A percentile compares a stretch with the other conserved stretches of the same genome.
These are phyloP conservation scores for Xylariaceae sp. DNA, from an alignment of 2,329 filamentous ascomycete genomes.

Conservation along the genomic window DNA sequence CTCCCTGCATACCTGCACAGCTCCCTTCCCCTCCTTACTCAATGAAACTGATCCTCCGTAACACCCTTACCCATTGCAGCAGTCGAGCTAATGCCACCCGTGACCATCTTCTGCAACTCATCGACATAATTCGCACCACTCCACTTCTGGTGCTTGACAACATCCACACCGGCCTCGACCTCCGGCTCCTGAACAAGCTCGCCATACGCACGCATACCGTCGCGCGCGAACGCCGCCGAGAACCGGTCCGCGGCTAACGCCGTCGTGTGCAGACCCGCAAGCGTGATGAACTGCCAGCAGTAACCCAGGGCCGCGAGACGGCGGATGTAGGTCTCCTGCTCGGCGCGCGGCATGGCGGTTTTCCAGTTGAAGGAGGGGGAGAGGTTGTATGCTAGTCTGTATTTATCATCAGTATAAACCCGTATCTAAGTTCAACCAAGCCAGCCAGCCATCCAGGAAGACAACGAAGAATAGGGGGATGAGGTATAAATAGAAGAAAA, in stretches of 20 bases:
- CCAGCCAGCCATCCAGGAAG: neutral
- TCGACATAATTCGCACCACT: constrained; percentile 91
- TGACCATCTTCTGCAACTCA: constrained; percentile 94
- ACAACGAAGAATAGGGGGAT: neutral
- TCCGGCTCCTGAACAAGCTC: constrained; percentile 97
- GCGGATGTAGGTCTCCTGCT: constrained; percentile 96
- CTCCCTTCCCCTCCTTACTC: neutral
- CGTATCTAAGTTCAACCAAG: neutral
- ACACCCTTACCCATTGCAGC: constrained; percentile 97
- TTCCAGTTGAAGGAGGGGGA: constrained; percentile 99
- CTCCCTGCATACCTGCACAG: neutral
- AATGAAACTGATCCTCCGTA: constrained; percentile 93
- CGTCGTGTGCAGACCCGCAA: constrained; percentile 92
- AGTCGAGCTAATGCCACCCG: constrained; percentile 83
- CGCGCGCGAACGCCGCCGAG: constrained; percentile 69
- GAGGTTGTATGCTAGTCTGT: constrained; percentile 91
- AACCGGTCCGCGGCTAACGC: constrained; percentile 90
- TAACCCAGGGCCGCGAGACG: constrained; percentile 84
- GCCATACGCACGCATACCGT: constrained; percentile 94
- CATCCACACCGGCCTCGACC: constrained; percentile 84
- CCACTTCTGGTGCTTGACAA: constrained; percentile 99
- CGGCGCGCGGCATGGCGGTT: constrained; percentile 80
- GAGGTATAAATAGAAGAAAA: neutral
- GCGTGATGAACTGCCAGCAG: constrained; percentile 99
- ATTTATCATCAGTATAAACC: neutral